Evolutionary conservation across 345 rosid genomes (phyloP).

Genomic region (Luvunga scandens): DNA sequence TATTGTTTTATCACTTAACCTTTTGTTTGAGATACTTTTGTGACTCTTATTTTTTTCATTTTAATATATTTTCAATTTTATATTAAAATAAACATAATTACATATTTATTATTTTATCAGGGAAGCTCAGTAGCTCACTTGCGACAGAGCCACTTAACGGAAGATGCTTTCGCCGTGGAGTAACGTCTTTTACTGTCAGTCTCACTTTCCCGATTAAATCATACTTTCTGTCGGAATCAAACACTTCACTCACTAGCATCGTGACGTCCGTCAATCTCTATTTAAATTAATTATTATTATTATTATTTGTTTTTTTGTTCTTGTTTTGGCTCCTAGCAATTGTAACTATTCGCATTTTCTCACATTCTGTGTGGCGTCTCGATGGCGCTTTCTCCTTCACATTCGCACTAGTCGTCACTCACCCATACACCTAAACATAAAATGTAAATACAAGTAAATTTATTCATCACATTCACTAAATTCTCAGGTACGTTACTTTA

Average conservation of each 20-base stretch:
- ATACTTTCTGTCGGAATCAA: neutral
- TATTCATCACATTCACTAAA: neutral
- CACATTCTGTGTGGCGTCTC: constrained; percentile 27
- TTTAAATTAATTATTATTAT: neutral
- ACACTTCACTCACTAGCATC: neutral
- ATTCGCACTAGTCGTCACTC: neutral
- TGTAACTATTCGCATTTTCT: neutral
- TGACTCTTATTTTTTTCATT: no score
- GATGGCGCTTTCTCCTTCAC: constrained; percentile 10
- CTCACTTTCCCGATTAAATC: neutral
- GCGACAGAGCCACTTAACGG: neutral
- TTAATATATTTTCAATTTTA: no score
- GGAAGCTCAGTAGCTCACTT: neutral
- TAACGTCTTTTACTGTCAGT: constrained; percentile 18
- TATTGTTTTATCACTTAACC: no score
- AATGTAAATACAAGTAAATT: neutral
- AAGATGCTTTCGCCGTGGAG: constrained; percentile 24
- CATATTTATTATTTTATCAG: no score
- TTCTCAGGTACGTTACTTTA: neutral
- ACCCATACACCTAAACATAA: neutral
- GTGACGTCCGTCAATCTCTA: constrained; percentile 15
- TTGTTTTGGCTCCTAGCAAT: neutral
- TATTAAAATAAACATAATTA: no score
- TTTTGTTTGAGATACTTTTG: no score
- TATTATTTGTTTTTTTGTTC: neutral